Evolutionary conservation across 192 early-diverging fungal genomes (phyloP).

Genomic region (Coemansia sp.): DNA sequence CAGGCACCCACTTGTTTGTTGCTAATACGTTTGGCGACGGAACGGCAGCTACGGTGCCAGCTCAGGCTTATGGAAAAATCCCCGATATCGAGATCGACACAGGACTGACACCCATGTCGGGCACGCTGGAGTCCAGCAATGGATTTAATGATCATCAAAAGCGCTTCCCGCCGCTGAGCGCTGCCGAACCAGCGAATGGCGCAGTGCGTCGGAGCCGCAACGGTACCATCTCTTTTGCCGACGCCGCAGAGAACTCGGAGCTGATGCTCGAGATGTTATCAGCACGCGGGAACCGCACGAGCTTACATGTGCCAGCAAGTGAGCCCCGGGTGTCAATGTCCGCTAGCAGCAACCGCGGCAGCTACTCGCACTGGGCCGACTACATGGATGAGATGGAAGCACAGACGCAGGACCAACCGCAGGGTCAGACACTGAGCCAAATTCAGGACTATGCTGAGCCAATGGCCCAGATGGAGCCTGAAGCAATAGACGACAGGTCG

Average conservation of each 20-base stretch:
- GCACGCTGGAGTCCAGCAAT: background rate
- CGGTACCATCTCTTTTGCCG: slow-evolving; percentile 35
- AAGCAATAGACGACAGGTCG: background rate
- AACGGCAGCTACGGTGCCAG: background rate
- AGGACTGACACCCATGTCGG: slow-evolving; percentile 5
- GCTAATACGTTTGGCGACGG: background rate
- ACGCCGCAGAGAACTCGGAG: slow-evolving; percentile 17
- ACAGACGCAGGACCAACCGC: background rate
- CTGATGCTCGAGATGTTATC: slow-evolving; percentile 13
- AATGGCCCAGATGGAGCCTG: background rate
- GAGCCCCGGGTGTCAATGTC: background rate
- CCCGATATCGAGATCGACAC: background rate
- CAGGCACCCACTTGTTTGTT: slow-evolving; percentile 15
- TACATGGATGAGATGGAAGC: slow-evolving; percentile 4
- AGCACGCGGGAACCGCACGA: slow-evolving; percentile 2
- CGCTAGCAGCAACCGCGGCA: slow-evolving; percentile 16
- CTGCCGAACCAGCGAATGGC: background rate
- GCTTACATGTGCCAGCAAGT: slow-evolving; percentile 1
- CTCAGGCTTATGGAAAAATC: background rate
- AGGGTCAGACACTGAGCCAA: background rate
- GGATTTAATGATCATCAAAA: background rate
- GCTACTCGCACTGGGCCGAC: slow-evolving; percentile 22
- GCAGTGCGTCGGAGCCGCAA: slow-evolving; percentile 10
- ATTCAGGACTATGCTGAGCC: background rate
- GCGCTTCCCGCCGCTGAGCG: slow-evolving; percentile 5